A percentile compares a stretch with the other conserved stretches of the same genome.
Evolutionary conservation across 768 basidiomycete genomes (phyloP).

Genomic region (Goffeauzyma gilvescens): DNA sequence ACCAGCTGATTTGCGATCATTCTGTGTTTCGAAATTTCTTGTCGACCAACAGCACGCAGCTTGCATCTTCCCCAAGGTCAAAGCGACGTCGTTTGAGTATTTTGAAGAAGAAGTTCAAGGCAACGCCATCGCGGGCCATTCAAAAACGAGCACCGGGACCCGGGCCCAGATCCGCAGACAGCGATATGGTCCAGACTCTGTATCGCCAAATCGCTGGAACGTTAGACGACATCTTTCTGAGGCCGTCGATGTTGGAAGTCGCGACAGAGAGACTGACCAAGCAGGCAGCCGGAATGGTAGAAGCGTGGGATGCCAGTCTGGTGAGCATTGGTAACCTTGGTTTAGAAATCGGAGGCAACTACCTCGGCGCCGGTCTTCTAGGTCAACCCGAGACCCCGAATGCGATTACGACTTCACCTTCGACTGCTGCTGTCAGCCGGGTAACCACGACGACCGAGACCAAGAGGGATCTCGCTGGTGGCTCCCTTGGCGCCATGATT

Average conservation of each 20-base stretch:
- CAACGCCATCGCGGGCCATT: too few species aligned
- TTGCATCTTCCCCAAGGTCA: not conserved
- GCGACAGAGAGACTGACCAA: slow-evolving; percentile 76
- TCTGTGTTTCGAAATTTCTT: slow-evolving; percentile 43
- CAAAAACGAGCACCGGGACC: too few species aligned
- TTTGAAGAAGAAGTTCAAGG: too few species aligned
- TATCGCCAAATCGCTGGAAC: slow-evolving; percentile 84
- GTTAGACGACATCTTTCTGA: slow-evolving; percentile 93
- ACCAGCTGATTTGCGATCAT: slow-evolving; percentile 56
- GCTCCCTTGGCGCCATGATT: too few species aligned
- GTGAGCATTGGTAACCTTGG: slow-evolving; percentile 63
- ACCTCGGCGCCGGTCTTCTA: not conserved
- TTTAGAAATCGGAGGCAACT: slow-evolving; percentile 30
- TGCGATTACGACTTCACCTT: too few species aligned
- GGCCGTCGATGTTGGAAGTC: slow-evolving; percentile 85
- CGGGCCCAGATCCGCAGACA: too few species aligned
- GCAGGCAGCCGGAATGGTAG: slow-evolving; percentile 39
- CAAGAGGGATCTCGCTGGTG: too few species aligned
- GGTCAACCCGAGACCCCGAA: too few species aligned
- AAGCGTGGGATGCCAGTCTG: slow-evolving; percentile 43
- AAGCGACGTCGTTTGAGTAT: not conserved
- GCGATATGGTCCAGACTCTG: slow-evolving; percentile 59
- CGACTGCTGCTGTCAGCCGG: too few species aligned
- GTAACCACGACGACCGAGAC: too few species aligned
- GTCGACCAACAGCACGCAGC: too few species aligned